Evolutionary conservation across 371 early-diverging fungal genomes (phyloP).

Genomic region (Amoeboaphelidium protococcarum): DNA sequence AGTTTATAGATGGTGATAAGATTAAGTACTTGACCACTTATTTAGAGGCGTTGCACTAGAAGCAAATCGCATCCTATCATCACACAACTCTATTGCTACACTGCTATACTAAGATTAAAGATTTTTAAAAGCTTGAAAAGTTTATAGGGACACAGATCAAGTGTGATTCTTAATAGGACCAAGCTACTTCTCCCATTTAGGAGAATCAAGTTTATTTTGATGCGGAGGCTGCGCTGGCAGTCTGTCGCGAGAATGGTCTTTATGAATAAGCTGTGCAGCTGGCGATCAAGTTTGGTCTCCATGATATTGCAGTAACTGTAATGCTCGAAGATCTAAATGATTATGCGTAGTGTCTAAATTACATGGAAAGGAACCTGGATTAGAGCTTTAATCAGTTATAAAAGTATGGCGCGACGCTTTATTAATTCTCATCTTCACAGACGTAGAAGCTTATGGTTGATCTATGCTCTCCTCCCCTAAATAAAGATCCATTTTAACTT

Average conservation of each 20-base stretch:
- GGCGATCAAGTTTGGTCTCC: conserved; percentile 46
- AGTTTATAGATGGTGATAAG: conserved; percentile 73
- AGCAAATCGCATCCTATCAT: conserved; percentile 58
- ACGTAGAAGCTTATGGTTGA: conserved; percentile 52
- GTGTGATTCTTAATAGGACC: conserved; percentile 20
- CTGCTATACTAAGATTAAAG: conserved; percentile 83
- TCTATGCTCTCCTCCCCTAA: too few relatives aligned
- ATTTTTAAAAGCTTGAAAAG: conserved; percentile 42
- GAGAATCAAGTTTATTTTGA: conserved; percentile 45
- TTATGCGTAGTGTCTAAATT: too few relatives aligned
- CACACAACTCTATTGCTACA: conserved; percentile 83
- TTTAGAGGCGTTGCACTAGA: conserved; percentile 58
- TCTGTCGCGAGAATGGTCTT: conserved; percentile 66
- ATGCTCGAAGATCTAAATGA: too few relatives aligned
- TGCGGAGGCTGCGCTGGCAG: conserved; percentile 68
- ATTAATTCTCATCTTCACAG: conserved; percentile 36
- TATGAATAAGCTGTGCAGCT: conserved; percentile 59
- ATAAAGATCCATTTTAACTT: too few relatives aligned
- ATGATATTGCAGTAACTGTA: too few relatives aligned
- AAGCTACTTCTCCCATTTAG: too few relatives aligned
- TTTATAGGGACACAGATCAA: conserved; percentile 82
- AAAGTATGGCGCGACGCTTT: conserved; percentile 45
- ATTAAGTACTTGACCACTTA: conserved; percentile 64
- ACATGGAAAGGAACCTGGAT: conserved; percentile 17
- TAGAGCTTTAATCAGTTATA: conserved; percentile 24